A percentile compares a stretch with the other conserved stretches of the same genome.
phyloP scores from a whole-genome alignment of 1,284 basidiomycete genomes.

The Ceratobasidium theobromae region DNA sequence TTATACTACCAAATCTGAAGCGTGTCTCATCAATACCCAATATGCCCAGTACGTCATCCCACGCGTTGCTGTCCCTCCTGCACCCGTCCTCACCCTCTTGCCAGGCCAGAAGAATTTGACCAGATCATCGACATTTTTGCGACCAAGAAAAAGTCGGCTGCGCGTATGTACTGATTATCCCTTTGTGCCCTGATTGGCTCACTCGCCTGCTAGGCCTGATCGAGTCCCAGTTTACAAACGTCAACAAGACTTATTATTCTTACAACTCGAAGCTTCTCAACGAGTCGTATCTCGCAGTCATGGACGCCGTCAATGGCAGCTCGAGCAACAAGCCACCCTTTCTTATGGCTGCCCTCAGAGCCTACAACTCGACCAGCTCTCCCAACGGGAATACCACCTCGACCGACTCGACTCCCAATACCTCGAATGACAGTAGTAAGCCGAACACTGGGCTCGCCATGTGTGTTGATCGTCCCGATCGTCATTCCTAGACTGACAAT shows the following conservation, averaged over 20 bases:
- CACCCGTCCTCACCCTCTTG: not conserved
- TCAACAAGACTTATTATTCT: constrained; percentile 55
- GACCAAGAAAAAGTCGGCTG: constrained; percentile 52
- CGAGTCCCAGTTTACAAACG: constrained; percentile 60
- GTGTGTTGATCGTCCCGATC: constrained; percentile 45
- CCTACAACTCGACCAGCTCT: constrained; percentile 59
- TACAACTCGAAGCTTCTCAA: constrained; percentile 65
- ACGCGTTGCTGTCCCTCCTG: not conserved
- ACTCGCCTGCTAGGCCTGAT: constrained; percentile 47
- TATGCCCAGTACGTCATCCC: constrained; percentile 49
- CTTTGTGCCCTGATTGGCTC: constrained; percentile 34
- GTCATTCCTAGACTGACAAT: constrained; percentile 3
- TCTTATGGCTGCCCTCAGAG: constrained; percentile 66
- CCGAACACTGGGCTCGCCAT: constrained; percentile 68
- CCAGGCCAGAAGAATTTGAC: constrained; percentile 61
- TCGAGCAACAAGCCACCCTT: constrained; percentile 52
- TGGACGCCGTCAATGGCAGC: constrained; percentile 50
- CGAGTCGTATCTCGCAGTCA: constrained; percentile 52
- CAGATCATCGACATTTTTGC: constrained; percentile 80
- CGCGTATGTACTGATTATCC: constrained; percentile 43
- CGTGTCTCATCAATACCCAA: constrained; percentile 72
- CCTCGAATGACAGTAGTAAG: constrained; percentile 43
- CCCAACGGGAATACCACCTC: constrained; percentile 34
- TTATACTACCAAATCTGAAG: constrained; percentile 69
- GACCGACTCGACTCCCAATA: constrained; percentile 36